Conservation (phyloP, 2,329 filamentous ascomycete species). For the Cryoendolithus antarcticus region DNA sequence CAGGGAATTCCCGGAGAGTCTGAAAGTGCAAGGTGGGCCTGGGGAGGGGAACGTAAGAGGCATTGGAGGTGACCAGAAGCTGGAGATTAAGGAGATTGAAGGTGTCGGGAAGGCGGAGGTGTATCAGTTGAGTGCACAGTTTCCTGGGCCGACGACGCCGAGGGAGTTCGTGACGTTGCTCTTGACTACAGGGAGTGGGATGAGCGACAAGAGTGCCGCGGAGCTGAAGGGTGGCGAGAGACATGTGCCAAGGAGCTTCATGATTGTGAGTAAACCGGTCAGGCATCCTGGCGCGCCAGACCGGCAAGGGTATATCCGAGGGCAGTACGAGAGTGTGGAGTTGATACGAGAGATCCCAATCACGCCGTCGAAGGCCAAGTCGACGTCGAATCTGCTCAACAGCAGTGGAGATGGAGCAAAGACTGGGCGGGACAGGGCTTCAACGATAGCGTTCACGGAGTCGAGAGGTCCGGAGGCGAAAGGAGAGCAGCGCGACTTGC, state of each 20-base stretch:
- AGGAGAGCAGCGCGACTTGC: conserved; percentile 5
- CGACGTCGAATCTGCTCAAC: conserved; percentile 18
- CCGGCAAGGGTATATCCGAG: conserved; percentile 63
- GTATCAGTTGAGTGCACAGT: conserved; percentile 77
- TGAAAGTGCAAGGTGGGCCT: conserved; percentile 57
- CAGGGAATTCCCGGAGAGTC: conserved; percentile 65
- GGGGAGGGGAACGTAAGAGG: conserved; percentile 69
- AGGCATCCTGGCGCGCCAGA: conserved; percentile 60
- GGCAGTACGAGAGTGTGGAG: conserved; percentile 84
- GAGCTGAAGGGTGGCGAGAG: conserved; percentile 19
- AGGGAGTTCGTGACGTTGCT: conserved; percentile 78
- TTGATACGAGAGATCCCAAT: conserved; percentile 72
- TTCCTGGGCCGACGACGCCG: conserved; percentile 76
- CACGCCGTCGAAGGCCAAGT: conserved; percentile 25
- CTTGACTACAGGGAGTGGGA: conserved; percentile 49
- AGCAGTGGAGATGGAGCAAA: conserved; percentile 7
- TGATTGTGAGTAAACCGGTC: conserved; percentile 80
- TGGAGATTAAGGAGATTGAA: conserved; percentile 51
- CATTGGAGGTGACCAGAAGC: conserved; percentile 64
- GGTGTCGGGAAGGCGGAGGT: conserved; percentile 57
- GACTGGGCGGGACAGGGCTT: conserved; percentile 14
- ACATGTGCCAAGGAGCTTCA: conserved; percentile 54
- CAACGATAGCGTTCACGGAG: not conserved
- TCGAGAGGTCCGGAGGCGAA: conserved; percentile 19
- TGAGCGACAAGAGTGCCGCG: conserved; percentile 32